These are phyloP conservation scores for Thelonectria rubi DNA, from an alignment of 2,329 filamentous ascomycete species.

Conservation along the genomic window DNA sequence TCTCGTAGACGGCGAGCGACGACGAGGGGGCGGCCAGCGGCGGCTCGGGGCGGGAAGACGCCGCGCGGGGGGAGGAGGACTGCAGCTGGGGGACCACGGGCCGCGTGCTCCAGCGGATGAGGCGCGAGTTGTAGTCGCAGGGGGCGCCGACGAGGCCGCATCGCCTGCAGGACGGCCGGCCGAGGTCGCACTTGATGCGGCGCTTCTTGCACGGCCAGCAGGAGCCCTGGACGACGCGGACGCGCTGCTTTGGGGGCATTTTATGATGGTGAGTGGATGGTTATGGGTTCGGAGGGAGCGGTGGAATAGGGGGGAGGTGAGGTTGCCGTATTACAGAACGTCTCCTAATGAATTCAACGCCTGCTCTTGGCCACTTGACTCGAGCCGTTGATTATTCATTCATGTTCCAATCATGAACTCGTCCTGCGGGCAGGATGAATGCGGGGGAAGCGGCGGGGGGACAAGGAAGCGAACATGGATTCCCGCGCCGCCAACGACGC, in stretches of 20 bases:
- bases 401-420: not conserved
- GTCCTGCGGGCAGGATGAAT: not conserved
- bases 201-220: conserved; percentile 57
- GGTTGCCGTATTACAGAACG: not conserved
- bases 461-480: not conserved
- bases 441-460: conserved; percentile 15
- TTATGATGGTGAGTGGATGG: not conserved
- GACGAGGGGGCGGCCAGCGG: conserved; percentile 25
- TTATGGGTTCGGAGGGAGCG: not conserved
- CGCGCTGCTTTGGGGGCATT: conserved; percentile 25
- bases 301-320: not conserved
- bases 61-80: conserved; percentile 43
- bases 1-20: conserved; percentile 43
- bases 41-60: conserved; percentile 38
- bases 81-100: too few relatives aligned
- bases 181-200: conserved; percentile 54
- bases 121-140: conserved; percentile 47
- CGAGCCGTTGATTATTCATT: not conserved
- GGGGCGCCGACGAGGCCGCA: conserved; percentile 43
- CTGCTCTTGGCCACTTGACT: not conserved
- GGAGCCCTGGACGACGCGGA: conserved; percentile 47
- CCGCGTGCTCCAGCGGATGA: conserved; percentile 54
- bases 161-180: conserved; percentile 49
- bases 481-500: not conserved
- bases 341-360: not conserved